Conservation (phyloP, 495 filamentous ascomycete genomes). For the Mytilinidion resinicola region DNA sequence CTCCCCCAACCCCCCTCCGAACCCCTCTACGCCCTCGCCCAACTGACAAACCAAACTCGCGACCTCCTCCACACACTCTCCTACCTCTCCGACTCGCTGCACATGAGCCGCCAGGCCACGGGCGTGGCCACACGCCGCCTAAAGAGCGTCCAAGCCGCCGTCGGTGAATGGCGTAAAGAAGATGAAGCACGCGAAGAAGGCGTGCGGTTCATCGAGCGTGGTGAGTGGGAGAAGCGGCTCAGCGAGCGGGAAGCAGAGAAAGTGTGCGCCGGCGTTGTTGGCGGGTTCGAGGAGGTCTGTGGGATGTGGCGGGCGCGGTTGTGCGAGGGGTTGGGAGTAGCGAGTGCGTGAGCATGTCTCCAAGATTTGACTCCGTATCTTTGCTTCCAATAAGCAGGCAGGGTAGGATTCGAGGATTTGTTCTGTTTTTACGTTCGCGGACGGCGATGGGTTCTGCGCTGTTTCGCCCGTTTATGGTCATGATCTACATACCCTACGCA, state of each 20-base stretch:
- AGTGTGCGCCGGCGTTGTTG: conserved; percentile 78
- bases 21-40: conserved; percentile 68
- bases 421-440: too few species aligned
- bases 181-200: conserved; percentile 75
- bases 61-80: conserved; percentile 76
- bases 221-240: conserved; percentile 73
- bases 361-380: too few species aligned
- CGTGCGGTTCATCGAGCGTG: conserved; percentile 67
- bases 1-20: conserved; percentile 55
- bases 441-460: too few species aligned
- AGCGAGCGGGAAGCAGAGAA: conserved; percentile 67
- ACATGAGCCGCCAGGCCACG: conserved; percentile 87
- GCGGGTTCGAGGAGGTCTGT: conserved; percentile 85
- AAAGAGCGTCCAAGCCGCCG: conserved; percentile 67
- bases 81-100: conserved; percentile 81
- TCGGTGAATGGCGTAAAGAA: conserved; percentile 76
- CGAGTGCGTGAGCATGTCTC: conserved; percentile 12
- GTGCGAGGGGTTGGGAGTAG: conserved; percentile 26
- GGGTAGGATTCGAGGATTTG: too few species aligned
- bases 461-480: too few species aligned
- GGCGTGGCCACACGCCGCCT: conserved; percentile 70
- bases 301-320: conserved; percentile 56
- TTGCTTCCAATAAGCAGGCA: too few species aligned
- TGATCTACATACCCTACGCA: too few species aligned
- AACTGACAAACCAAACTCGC: conserved; percentile 67